Evolutionary conservation across 495 filamentous ascomycete genomes (phyloP), one percentile per base, ranked within the genome.

Genomic region (Glutinoglossum americanum): DNA sequence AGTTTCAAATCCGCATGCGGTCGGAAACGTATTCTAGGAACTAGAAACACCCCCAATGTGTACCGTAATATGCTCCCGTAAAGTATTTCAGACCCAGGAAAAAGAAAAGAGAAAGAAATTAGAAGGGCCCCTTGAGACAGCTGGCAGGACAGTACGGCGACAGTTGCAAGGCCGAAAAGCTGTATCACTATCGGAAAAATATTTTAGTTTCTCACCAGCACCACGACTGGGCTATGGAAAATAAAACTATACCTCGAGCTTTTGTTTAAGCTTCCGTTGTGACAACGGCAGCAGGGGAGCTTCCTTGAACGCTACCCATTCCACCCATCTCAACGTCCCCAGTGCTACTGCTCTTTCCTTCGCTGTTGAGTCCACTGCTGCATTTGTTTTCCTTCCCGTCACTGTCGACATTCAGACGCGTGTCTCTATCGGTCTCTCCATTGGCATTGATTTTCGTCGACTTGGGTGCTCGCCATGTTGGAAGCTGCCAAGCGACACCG

Each of bases 401-500:
- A 59, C 80, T 83, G 35, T 85, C 82, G 26, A 74, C 80, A 21
- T 75, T 80, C 67, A 61, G 13, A 55, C 61, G 19, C 60, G 70
- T 66, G 69, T 77, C 65, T 47, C 68, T 70, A 61, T 74, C 73
- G 41, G 67, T 69, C 37, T 74, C 75, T 59, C 67, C 69, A 65
- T 72, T 51, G 66, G 62, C 27, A 64, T 70, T 45, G 64, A 68
- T 26, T 68, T 71, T 26, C 61, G 56, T 67, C 0, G 74, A 56
- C 64, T 77, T 80, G 21, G 84, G 85, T 8, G 85, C 80, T 44
- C 80, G 81, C 92, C 92, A 98, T 55, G 83, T 80, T 17, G 83
- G 80, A 53, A 94, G 72, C 59, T 84, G 76, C 92, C 92, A 97
- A 32, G 76, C 66, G 15, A 88, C 75, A 32, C 93, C 93, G 2